Conservation (phyloP, 1,284 basidiomycete species). For the Marasmius sp. region DNA sequence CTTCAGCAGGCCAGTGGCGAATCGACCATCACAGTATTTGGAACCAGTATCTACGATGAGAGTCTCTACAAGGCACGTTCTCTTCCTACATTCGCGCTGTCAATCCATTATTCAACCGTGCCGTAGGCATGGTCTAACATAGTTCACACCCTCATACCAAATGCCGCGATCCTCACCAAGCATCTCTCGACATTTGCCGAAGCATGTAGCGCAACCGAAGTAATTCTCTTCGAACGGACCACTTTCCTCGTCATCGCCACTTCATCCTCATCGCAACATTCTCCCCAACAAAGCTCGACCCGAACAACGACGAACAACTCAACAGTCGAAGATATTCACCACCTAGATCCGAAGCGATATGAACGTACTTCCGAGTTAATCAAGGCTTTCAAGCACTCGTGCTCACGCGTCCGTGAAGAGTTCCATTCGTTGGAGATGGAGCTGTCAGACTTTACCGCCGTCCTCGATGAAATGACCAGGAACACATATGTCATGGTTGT, state of each 20-base stretch:
- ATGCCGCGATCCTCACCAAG: conserved; percentile 83
- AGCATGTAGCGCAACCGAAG: conserved; percentile 88
- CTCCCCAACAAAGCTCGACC: conserved; percentile 27
- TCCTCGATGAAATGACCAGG: conserved; percentile 91
- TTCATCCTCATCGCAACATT: conserved; percentile 39
- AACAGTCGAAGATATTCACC: conserved; percentile 33
- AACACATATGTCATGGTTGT: conserved; percentile 95
- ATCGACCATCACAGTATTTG: conserved; percentile 68
- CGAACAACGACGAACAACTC: conserved; percentile 17
- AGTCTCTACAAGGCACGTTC: conserved; percentile 85
- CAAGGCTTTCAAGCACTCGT: conserved; percentile 92
- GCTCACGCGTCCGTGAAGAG: conserved; percentile 79
- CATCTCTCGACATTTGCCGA: conserved; percentile 86
- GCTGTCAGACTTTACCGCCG: conserved; percentile 82
- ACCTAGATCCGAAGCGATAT: conserved; percentile 81
- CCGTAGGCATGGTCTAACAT: conserved; percentile 95
- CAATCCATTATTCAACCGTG: neutral
- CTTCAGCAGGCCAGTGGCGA: conserved; percentile 66
- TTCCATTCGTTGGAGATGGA: conserved; percentile 83
- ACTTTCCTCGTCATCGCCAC: conserved; percentile 97
- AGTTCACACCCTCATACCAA: conserved; percentile 95
- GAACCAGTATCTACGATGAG: conserved; percentile 98
- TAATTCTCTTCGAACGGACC: conserved; percentile 94
- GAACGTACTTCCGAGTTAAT: conserved; percentile 95
- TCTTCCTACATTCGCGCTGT: conserved; percentile 3